These are phyloP conservation scores for Malus hybrid DNA, from an alignment of 331 rosid species.

Conservation along the genomic window DNA sequence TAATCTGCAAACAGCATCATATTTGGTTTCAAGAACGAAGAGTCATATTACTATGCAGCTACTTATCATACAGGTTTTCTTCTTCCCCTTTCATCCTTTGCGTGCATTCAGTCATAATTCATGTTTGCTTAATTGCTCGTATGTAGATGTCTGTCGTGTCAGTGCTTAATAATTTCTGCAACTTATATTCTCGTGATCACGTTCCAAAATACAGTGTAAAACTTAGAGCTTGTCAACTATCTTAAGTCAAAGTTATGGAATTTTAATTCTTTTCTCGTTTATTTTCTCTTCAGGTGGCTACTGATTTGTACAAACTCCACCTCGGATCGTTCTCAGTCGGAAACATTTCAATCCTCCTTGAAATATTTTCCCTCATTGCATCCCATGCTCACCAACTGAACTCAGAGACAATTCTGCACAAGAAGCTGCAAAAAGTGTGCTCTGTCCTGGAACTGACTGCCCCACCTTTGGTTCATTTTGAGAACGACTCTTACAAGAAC, in stretches of 20 bases:
- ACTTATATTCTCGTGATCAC: no score
- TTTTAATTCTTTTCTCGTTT: neutral
- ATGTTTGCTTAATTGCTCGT: neutral
- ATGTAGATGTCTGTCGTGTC: neutral
- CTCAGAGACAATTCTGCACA: slow-evolving; percentile 49
- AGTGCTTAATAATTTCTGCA: neutral
- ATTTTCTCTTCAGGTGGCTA: slow-evolving; percentile 42
- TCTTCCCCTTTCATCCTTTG: slow-evolving; percentile 10
- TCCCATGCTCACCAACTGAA: slow-evolving; percentile 76
- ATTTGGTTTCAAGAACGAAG: slow-evolving; percentile 73
- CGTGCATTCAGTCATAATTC: neutral
- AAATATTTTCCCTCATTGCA: slow-evolving; percentile 55
- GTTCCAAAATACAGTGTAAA: neutral
- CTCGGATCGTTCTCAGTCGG: slow-evolving; percentile 37
- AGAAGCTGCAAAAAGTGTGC: slow-evolving; percentile 79
- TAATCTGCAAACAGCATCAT: slow-evolving; percentile 72
- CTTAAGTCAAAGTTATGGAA: neutral
- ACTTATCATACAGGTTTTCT: slow-evolving; percentile 74
- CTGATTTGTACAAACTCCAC: slow-evolving; percentile 63
- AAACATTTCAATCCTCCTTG: slow-evolving; percentile 56
- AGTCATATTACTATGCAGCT: slow-evolving; percentile 86
- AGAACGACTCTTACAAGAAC: slow-evolving; percentile 78
- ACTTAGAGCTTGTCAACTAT: neutral
- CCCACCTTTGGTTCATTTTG: slow-evolving; percentile 95
- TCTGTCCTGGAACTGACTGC: slow-evolving; percentile 75